Base-by-base conservation (phyloP, 1,284 basidiomycete genomes). In the Gastroboletus turbinatus region DNA sequence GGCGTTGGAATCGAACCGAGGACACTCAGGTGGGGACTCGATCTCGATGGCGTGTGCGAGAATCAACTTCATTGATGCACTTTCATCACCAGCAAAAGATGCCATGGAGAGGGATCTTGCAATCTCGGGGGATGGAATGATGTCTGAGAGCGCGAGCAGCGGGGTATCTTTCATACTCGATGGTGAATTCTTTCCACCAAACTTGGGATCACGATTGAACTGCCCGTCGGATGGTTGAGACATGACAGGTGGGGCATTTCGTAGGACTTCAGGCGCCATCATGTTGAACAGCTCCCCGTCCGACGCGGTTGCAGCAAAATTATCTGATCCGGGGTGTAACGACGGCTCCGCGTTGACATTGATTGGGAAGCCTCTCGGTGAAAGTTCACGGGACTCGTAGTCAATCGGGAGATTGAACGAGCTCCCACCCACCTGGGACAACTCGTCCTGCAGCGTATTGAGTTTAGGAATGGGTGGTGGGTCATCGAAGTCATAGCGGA, bases 141-240 rank as follows among this genome's bases (percentile, higher is more conserved):
- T 89, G 60, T 90, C 86, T 0, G 87, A 84, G 16, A 90, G 73
- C 1, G 85, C 88, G 53, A 87, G 65, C 0, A 60, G 59, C 62
- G 54, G 19, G 17, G 43, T 3, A 52, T 58, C 56, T 54, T 60
- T 54, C 60, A 60, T 35, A 50, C 45, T 43, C 48, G 65, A 14
- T 14, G 59, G 46, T 13, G 74, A 72, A 3, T 77, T 76, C 43
- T 75, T 73, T 29, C 87, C 87, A 30, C 89, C 88, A 59, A 91
- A 91, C 65, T 78, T 87, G 79, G 91, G 90, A 36, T 82, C 77
- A 14, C 73, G 78, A 61, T 90, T 84, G 43, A 91, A 78, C 57
- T 84, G 75, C 1, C 87, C 88, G 52, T 85, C 76, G 0, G 85
- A 86, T 3, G 78, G 76, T 38, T 73, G 78, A 11, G 79, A 80